These are phyloP conservation scores for Pseudonitzschia multiseries DNA, from an alignment of 108 stramenopile species.

Conservation along the genomic window DNA sequence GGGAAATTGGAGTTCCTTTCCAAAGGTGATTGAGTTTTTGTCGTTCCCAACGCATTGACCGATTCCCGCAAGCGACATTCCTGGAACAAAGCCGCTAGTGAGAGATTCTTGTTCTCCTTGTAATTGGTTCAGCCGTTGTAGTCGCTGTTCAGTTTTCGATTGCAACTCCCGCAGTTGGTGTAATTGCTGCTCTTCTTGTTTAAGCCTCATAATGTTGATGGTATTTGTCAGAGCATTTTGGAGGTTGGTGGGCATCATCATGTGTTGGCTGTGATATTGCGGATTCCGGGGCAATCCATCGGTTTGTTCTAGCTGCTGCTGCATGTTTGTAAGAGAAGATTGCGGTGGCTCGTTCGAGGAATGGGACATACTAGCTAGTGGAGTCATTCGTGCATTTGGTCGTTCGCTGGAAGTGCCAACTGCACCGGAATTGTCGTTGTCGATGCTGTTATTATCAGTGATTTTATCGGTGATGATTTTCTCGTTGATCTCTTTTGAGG, in stretches of 20 bases:
- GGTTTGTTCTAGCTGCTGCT: not conserved
- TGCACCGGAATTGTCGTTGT: not conserved
- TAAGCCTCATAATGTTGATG: not conserved
- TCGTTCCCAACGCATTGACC: not conserved
- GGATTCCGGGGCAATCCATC: not conserved
- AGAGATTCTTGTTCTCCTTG: not conserved
- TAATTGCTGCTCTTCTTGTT: not conserved
- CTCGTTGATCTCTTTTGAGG: not conserved
- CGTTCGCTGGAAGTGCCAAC: too few relatives aligned
- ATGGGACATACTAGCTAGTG: not conserved
- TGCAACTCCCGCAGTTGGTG: not conserved
- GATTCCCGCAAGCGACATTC: not conserved
- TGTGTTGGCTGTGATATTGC: not conserved
- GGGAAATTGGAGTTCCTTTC: slow-evolving; percentile 40
- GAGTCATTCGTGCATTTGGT: not conserved
- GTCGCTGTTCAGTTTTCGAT: not conserved
- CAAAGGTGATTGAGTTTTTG: slow-evolving; percentile 20
- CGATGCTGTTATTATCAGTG: not conserved
- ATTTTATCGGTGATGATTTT: not conserved
- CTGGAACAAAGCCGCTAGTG: not conserved
- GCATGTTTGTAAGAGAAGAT: not conserved
- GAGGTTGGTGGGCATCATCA: not conserved
- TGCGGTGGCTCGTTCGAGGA: not conserved
- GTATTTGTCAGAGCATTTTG: not conserved
- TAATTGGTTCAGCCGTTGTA: not conserved